Evolutionary conservation across 129 eudicot genomes (phyloP).

Genomic region (Artemisia argyi): DNA sequence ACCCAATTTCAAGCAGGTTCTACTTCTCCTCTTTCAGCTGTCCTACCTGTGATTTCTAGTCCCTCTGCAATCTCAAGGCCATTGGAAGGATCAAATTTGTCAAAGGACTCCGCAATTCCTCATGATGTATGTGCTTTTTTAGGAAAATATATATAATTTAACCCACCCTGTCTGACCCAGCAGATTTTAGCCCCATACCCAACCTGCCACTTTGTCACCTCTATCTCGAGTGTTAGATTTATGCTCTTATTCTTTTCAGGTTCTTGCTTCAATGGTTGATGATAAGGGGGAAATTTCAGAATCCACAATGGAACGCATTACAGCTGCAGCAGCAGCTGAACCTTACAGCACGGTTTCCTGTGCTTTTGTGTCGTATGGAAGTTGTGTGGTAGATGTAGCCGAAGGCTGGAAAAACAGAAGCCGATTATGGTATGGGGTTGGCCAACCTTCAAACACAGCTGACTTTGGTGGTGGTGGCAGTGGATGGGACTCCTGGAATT

Average conservation of each 20-base stretch:
- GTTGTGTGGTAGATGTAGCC: slow-evolving; percentile 74
- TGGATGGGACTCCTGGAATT: slow-evolving; percentile 90
- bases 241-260: slow-evolving; percentile 39
- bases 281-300: slow-evolving; percentile 63
- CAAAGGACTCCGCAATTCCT: slow-evolving; percentile 59
- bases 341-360: slow-evolving; percentile 88
- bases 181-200: not conserved
- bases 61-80: slow-evolving; percentile 33
- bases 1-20: slow-evolving; percentile 49
- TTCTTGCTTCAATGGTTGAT: slow-evolving; percentile 80
- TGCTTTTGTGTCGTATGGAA: slow-evolving; percentile 94
- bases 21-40: slow-evolving; percentile 55
- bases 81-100: slow-evolving; percentile 31
- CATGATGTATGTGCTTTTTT: slow-evolving; percentile 51
- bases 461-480: slow-evolving; percentile 90
- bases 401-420: slow-evolving; percentile 95
- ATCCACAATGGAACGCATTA: slow-evolving; percentile 67
- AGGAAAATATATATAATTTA: no score
- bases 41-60: slow-evolving; percentile 39
- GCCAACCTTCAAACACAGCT: slow-evolving; percentile 47
- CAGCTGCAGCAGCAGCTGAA: slow-evolving; percentile 94
- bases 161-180: not conserved
- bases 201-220: not conserved
- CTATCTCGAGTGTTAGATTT: slow-evolving; percentile 21
- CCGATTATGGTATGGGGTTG: slow-evolving; percentile 85